A percentile compares a stretch with the other conserved stretches of the same genome.
Evolutionary conservation across 768 basidiomycete genomes (phyloP).

Genomic region (Epithele typhae): DNA sequence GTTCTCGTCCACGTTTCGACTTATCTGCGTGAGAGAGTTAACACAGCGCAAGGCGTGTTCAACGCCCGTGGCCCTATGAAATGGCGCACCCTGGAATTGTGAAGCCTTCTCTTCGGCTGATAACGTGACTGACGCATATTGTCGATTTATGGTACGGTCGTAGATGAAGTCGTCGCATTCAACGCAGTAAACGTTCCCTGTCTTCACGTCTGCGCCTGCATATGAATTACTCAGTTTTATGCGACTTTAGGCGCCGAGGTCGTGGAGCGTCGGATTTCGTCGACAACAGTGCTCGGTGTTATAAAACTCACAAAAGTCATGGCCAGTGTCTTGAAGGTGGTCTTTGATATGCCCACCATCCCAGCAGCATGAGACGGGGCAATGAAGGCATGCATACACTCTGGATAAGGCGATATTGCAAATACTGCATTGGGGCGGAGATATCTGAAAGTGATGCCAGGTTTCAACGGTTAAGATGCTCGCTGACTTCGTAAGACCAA

Average conservation of each 20-base stretch:
- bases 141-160: conserved; percentile 44
- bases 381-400: conserved; percentile 73
- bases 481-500: background rate
- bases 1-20: conserved; percentile 38
- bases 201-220: conserved; percentile 70
- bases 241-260: too few relatives aligned
- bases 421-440: conserved; percentile 59
- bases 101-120: conserved; percentile 58
- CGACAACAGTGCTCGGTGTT: too few relatives aligned
- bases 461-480: too few relatives aligned
- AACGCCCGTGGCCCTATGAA: too few relatives aligned
- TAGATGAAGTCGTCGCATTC: conserved; percentile 76
- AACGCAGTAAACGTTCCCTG: conserved; percentile 72
- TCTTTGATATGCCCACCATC: conserved; percentile 45
- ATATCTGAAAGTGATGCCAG: conserved; percentile 37
- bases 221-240: too few relatives aligned
- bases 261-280: too few relatives aligned
- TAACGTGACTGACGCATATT: conserved; percentile 41
- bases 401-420: conserved; percentile 54
- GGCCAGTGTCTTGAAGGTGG: conserved; percentile 55
- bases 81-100: conserved; percentile 48
- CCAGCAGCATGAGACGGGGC: conserved; percentile 72
- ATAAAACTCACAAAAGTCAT: conserved; percentile 62
- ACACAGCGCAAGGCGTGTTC: too few relatives aligned
- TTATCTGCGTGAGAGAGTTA: background rate